Conservation (phyloP, 2,329 filamentous ascomycete species). For the Paramyrothecium sp. region DNA sequence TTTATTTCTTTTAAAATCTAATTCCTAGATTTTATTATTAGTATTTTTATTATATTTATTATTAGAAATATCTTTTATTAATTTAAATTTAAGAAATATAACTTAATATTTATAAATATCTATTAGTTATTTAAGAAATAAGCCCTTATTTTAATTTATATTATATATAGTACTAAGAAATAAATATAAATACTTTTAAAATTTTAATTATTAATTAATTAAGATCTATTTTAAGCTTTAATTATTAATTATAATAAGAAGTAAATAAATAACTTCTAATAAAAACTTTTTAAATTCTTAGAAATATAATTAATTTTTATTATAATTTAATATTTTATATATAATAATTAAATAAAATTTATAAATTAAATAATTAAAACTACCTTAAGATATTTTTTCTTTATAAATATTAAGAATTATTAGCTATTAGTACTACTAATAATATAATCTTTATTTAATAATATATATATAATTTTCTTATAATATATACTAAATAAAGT, state of each 20-base stretch:
- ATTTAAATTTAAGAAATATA: background rate
- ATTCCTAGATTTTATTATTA: background rate
- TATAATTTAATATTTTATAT: background rate
- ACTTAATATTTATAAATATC: background rate
- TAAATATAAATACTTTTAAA: background rate
- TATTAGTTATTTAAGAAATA: background rate
- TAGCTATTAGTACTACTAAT: background rate
- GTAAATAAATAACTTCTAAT: conserved; percentile 1
- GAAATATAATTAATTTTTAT: background rate
- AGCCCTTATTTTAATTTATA: background rate
- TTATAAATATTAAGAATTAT: background rate
- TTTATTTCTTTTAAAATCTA: background rate
- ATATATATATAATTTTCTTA: too few relatives aligned
- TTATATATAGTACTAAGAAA: background rate
- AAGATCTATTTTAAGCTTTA: background rate
- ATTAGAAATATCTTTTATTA: background rate
- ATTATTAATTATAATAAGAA: background rate
- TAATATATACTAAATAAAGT: background rate
- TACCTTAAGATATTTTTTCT: background rate
- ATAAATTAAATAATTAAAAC: background rate
- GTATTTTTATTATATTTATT: background rate
- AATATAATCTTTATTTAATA: too few relatives aligned
- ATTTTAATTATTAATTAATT: background rate
- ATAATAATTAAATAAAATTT: background rate
- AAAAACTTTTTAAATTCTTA: background rate